Evolutionary conservation across 345 rosid species (phyloP).

Genomic region (Linum trigynum): DNA sequence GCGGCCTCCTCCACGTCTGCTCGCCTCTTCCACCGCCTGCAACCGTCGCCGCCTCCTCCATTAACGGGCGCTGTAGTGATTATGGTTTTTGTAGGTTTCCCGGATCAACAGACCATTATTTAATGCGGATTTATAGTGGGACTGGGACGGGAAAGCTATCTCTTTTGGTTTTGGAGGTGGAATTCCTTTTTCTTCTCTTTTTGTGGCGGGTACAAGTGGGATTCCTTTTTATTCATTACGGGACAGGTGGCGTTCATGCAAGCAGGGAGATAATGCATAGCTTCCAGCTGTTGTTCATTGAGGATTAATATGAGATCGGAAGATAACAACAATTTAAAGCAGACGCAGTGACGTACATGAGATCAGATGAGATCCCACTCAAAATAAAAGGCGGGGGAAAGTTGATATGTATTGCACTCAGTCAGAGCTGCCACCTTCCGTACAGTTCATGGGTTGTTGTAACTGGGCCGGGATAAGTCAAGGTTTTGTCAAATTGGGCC

Average conservation of each 20-base stretch:
- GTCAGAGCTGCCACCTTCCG: not conserved
- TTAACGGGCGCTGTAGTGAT: not conserved
- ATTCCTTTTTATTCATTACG: not conserved
- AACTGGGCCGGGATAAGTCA: no score
- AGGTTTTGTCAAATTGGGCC: no score
- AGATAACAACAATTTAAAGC: no score
- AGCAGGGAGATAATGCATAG: conserved; percentile 1
- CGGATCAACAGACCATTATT: not conserved
- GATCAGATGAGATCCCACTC: not conserved
- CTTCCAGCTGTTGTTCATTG: no score
- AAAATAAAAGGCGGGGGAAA: not conserved
- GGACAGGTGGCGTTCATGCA: conserved; percentile 25
- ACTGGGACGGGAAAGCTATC: no score
- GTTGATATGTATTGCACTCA: not conserved
- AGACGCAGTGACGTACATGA: not conserved
- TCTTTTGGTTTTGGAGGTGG: no score
- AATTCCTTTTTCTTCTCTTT: no score
- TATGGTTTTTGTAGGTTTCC: no score
- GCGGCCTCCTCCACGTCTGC: conserved; percentile 8
- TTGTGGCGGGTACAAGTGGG: not conserved
- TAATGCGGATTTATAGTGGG: not conserved
- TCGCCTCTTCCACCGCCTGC: not conserved
- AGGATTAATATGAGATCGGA: no score
- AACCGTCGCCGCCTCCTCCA: conserved; percentile 11
- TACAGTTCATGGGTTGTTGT: not conserved